Evolutionary conservation across 768 basidiomycete genomes (phyloP).

Genomic region (Naganishia randhawae): DNA sequence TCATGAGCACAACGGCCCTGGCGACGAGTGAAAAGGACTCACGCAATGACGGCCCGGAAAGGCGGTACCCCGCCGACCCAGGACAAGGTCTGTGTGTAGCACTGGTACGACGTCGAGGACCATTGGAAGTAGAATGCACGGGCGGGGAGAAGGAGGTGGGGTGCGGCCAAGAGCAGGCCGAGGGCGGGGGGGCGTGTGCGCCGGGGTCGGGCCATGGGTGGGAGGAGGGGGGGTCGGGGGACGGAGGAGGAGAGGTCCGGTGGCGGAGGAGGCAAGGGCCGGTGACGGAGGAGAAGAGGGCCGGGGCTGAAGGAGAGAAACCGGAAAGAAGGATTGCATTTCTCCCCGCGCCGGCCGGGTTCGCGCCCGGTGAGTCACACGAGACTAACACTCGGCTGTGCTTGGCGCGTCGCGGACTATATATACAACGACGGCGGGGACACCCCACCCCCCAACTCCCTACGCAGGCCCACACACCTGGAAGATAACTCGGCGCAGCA

Average conservation of each 20-base stretch:
- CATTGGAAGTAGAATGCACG: conserved; percentile 24
- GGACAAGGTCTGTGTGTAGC: conserved; percentile 23
- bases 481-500: conserved; percentile 43
- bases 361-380: neutral
- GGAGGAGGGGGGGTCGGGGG: too few species aligned
- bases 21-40: conserved; percentile 10
- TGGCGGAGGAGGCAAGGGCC: too few species aligned
- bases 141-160: neutral
- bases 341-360: too few species aligned
- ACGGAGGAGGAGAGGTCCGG: too few species aligned
- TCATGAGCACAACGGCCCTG: neutral
- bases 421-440: conserved; percentile 54
- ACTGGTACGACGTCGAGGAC: conserved; percentile 21
- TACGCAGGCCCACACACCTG: conserved; percentile 44
- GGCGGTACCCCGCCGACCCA: conserved; percentile 28
- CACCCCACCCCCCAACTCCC: neutral
- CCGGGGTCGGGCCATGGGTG: too few species aligned
- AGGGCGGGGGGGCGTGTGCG: neutral
- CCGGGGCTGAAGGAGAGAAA: too few species aligned
- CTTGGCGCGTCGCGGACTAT: conserved; percentile 77
- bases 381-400: conserved; percentile 61
- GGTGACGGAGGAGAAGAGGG: too few species aligned
- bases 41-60: conserved; percentile 28
- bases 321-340: too few species aligned
- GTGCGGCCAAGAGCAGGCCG: neutral